Conservation (phyloP, 306 rosid genomes). For the Parietaria judaica region DNA sequence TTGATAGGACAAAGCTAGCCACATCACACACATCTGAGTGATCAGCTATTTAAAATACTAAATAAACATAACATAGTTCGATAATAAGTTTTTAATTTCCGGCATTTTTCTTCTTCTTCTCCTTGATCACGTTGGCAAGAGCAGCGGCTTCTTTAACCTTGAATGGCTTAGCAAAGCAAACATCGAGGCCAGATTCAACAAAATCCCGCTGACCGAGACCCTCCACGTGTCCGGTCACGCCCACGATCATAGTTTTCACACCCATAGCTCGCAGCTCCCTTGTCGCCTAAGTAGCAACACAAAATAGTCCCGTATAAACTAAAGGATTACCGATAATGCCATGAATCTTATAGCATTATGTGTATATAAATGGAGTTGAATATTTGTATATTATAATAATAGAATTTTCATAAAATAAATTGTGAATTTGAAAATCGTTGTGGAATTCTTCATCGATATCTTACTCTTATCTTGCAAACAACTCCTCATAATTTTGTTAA, state of each 20-base stretch:
- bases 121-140: slow-evolving; percentile 3
- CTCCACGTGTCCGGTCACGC: slow-evolving; percentile 14
- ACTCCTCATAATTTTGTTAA: no score
- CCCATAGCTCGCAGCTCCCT: slow-evolving; percentile 27
- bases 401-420: no score
- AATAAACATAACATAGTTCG: no score
- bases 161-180: slow-evolving; percentile 19
- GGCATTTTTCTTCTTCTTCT: not conserved
- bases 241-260: slow-evolving; percentile 18
- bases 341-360: not conserved
- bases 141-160: not conserved
- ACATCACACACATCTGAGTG: no score
- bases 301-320: not conserved
- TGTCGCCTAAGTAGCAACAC: slow-evolving; percentile 15
- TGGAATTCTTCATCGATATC: no score
- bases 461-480: no score
- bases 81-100: no score
- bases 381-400: no score
- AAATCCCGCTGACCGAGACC: slow-evolving; percentile 12
- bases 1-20: no score
- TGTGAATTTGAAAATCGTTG: no score
- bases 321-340: not conserved
- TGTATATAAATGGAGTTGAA: no score
- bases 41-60: no score
- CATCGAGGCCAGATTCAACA: slow-evolving; percentile 18